These are phyloP conservation scores for Moricandia arvensis DNA, from an alignment of 345 rosid species.

Conservation along the genomic window DNA sequence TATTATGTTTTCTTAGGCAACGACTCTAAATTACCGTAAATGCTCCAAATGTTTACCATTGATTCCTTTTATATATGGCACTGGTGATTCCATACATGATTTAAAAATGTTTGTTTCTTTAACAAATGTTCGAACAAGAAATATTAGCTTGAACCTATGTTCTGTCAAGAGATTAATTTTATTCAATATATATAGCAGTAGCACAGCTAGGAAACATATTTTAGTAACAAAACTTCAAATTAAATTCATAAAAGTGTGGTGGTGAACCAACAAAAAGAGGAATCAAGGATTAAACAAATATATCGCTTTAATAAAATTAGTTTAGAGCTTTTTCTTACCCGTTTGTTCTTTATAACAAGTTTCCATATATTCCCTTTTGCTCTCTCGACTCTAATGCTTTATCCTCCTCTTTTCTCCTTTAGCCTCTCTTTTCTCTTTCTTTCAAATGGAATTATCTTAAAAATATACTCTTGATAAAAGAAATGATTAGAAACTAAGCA, in stretches of 20 bases:
- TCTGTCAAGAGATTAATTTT: neutral
- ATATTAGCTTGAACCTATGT: neutral
- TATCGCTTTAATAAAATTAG: constrained; percentile 29
- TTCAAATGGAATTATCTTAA: constrained; percentile 16
- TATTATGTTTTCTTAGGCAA: constrained; percentile 9
- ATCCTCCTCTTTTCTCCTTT: constrained; percentile 38
- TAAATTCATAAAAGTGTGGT: constrained; percentile 19
- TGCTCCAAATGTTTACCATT: constrained; percentile 9
- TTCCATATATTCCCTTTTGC: constrained; percentile 46
- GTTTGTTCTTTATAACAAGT: constrained; percentile 42
- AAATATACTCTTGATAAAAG: neutral
- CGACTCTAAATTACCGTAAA: constrained; percentile 7
- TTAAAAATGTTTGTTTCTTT: neutral
- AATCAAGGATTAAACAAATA: constrained; percentile 35
- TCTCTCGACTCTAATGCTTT: constrained; percentile 26
- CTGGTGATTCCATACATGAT: constrained; percentile 3
- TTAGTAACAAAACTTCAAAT: neutral
- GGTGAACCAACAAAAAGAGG: constrained; percentile 31
- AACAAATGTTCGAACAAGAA: neutral
- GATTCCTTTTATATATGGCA: constrained; percentile 9
- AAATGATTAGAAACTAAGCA: constrained; percentile 12
- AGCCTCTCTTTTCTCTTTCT: constrained; percentile 33
- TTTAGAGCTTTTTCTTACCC: constrained; percentile 30
- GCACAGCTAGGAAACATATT: neutral
- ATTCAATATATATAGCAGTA: neutral